Evolutionary conservation across 352 stramenopile species (phyloP).

Genomic region (Phytophthora colocasiae): DNA sequence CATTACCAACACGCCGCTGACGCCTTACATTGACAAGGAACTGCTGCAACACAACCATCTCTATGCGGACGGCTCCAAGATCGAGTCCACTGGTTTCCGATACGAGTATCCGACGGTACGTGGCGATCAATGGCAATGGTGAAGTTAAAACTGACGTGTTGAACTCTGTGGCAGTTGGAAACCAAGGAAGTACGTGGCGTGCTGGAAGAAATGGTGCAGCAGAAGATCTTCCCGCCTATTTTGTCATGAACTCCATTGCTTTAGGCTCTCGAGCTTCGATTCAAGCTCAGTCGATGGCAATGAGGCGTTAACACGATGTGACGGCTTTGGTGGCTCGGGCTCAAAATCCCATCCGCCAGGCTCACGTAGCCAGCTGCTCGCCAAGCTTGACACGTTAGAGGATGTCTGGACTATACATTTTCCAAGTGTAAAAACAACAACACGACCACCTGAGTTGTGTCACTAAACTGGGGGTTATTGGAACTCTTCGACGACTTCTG

Average conservation of each 20-base stretch:
- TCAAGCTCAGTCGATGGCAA: slow-evolving; percentile 9
- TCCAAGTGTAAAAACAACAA: slow-evolving; percentile 30
- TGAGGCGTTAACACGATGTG: slow-evolving; percentile 24
- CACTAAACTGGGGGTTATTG: not conserved
- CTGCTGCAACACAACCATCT: slow-evolving; percentile 87
- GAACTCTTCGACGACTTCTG: slow-evolving; percentile 12
- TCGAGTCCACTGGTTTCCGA: slow-evolving; percentile 78
- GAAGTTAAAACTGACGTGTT: slow-evolving; percentile 8
- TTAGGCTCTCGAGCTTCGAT: not conserved
- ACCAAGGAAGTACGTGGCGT: slow-evolving; percentile 62
- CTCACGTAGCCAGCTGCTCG: slow-evolving; percentile 14
- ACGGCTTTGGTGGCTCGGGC: slow-evolving; percentile 18
- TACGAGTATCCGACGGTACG: slow-evolving; percentile 79
- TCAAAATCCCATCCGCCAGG: slow-evolving; percentile 17
- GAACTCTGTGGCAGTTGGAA: slow-evolving; percentile 52
- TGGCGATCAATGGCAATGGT: not conserved
- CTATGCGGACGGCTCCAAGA: slow-evolving; percentile 78
- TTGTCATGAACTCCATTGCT: slow-evolving; percentile 44
- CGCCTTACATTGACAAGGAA: slow-evolving; percentile 91
- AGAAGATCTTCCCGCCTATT: slow-evolving; percentile 84
- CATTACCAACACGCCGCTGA: slow-evolving; percentile 87
- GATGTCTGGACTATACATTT: slow-evolving; percentile 28
- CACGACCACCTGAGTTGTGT: slow-evolving; percentile 36
- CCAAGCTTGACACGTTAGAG: slow-evolving; percentile 29
- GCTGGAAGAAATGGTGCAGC: slow-evolving; percentile 77